Evolutionary conservation across 2,329 filamentous ascomycete genomes (phyloP), one percentile per base, ranked within the genome.

Genomic region (Elsinoe fawcettii): DNA sequence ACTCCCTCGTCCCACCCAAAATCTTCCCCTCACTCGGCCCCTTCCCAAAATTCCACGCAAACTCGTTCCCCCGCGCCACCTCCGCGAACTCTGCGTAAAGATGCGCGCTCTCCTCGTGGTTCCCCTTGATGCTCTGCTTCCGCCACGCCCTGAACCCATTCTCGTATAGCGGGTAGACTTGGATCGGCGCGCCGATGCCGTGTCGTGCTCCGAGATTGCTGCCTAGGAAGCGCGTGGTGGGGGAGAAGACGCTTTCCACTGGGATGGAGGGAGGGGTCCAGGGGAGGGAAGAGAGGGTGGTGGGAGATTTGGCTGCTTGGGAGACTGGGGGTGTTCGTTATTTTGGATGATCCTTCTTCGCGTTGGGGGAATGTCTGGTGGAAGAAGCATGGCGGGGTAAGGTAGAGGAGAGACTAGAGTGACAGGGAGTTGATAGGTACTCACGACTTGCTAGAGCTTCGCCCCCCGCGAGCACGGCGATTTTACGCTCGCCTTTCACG

Each of bases 101-200:
- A 8, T 72, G 66, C 0, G 80, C 77, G 0, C 81, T 85, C 64
- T 87, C 84, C 5, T 72, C 62, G 56, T 82, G 73, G 56, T 86
- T 87, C 3, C 80, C 76, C 20, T 67, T 56, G 0, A 80, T 67
- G 1, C 77, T 76, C 63, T 87, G 84, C 1, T 71, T 66, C 1
- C 76, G 73, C 60, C 80, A 72, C 0, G 82, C 82, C 30, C 83
- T 75, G 56, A 84, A 82, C 0, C 71, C 80, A 60, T 84, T 85
- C 62, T 87, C 84, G 63, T 85, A 87, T 0, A 87, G 65, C 0
- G 84, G 83, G 63, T 87, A 87, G 0, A 87, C 73, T 30, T 87
- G 84, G 9, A 86, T 83, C 0, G 84, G 83, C 0, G 80, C 74
- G 0, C 83, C 83, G 9, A 87, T 78, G 1, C 72, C 73, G 63